Evolutionary conservation across 163 green algal genomes (phyloP), one percentile per base, ranked within the genome.

Genomic region (Trebouxiophyceae sp.): DNA sequence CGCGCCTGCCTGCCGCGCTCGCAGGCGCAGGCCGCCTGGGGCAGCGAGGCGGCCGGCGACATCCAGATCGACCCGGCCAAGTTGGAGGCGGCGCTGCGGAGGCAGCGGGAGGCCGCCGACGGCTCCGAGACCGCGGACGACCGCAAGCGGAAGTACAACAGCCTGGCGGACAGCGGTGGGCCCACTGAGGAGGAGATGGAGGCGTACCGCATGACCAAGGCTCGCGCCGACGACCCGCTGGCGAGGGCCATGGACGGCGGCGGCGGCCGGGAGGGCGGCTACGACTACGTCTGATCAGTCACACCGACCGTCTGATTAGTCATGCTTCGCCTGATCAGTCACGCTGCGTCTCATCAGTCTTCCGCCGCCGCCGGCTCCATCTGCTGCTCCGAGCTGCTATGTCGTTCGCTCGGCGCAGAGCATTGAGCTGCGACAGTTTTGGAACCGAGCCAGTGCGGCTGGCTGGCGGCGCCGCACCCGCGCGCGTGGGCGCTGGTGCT

Each of bases 151-250:
- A 74, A 77, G 59, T 80, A 82, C 57, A 75, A 78, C 46, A 77
- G 68, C 5, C 46, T 70, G 4, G 28, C 79, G 3, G 59, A 70
- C 30, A 67, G 75, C 5, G 80, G 87, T 56, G 73, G 86, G 12
- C 77, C 95, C 45, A 93, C 85, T 1, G 71, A 79, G 26, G 91
- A 96, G 77, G 89, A 96, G 63, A 98, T 99, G 93, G 94, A 99
- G 81, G 94, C 94, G 1, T 99, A 96, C 76, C 76, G 88, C 26
- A 68, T 96, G 45, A 88, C 80, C 54, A 80, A 78, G 66, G 46
- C 44, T 19, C 68, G 86, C 1, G 69, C 54, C 2, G 87, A 95
- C 45, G 90, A 96, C 74, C 90, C 89, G 12, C 86, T 96, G 75
- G 60, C 66, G 26, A 45, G 46, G 45, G 45, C 29, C 8, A 45